Evolutionary conservation across 495 filamentous ascomycete genomes (phyloP).

Genomic region (Friedmanniomyces endolithicus): DNA sequence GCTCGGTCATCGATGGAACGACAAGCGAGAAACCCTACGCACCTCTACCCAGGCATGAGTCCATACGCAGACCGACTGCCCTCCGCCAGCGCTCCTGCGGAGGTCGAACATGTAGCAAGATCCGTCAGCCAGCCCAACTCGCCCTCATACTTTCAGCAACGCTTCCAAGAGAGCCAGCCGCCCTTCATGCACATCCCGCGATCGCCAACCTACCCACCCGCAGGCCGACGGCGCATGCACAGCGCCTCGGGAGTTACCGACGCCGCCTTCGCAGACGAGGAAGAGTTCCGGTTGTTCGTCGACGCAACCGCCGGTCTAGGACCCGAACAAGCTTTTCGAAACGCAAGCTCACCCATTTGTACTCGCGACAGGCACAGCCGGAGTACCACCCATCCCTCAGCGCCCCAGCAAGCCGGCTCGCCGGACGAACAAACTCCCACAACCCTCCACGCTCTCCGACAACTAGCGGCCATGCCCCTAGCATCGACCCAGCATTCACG

Average conservation of each 20-base stretch:
- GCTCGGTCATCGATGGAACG: neutral
- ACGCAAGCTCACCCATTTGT: neutral
- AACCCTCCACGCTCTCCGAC: neutral
- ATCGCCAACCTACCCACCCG: constrained; percentile 13
- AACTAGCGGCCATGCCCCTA: neutral
- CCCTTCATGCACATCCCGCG: constrained; percentile 1
- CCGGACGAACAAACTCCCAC: neutral
- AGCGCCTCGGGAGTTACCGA: constrained; percentile 5
- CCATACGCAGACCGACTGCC: neutral
- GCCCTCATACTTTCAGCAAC: neutral
- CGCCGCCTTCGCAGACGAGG: constrained; percentile 20
- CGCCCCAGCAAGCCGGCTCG: neutral
- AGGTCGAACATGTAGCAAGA: neutral
- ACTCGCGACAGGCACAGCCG: neutral
- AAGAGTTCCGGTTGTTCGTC: constrained; percentile 27
- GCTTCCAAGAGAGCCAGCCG: neutral
- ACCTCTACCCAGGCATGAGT: constrained; percentile 12
- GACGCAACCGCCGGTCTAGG: constrained; percentile 25
- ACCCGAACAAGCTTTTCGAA: neutral
- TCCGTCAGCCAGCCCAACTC: constrained; percentile 14
- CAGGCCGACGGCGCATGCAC: constrained; percentile 5
- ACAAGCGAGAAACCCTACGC: neutral
- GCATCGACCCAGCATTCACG: neutral
- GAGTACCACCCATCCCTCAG: no score
- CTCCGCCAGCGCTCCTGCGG: neutral